These are phyloP conservation scores for Solanum piurae DNA, from an alignment of 257 asterid genomes.

Conservation along the genomic window DNA sequence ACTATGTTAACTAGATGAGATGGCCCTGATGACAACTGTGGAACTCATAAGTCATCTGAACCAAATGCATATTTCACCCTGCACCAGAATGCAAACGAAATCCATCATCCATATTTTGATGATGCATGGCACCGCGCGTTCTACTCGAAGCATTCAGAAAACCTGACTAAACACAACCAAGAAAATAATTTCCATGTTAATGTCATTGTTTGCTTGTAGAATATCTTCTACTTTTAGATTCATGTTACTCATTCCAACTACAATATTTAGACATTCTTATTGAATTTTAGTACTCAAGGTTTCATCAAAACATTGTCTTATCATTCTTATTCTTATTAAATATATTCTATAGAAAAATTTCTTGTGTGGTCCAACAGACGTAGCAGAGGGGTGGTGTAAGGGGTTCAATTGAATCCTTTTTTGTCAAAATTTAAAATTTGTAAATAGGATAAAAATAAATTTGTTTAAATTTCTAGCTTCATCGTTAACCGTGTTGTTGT, in stretches of 20 bases:
- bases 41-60: not conserved
- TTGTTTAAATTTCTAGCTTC: not conserved
- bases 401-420: not conserved
- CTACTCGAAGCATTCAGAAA: not conserved
- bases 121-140: not conserved
- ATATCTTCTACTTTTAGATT: not conserved
- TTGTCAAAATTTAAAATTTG: not conserved
- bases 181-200: not conserved
- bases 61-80: not conserved
- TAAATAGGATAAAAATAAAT: not conserved
- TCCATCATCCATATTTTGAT: not conserved
- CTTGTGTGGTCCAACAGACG: not conserved
- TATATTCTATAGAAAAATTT: not conserved
- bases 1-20: not conserved
- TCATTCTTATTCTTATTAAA: not conserved
- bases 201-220: not conserved
- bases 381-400: not conserved
- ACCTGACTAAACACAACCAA: not conserved
- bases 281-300: not conserved
- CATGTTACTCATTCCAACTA: not conserved
- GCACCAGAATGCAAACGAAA: not conserved
- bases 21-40: not conserved
- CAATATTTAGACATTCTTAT: too few relatives aligned
- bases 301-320: not conserved
- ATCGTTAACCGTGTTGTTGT: not conserved